phyloP scores from a whole-genome alignment of 2,329 filamentous ascomycete species.

The Macrophomina pseudophaseolina region DNA sequence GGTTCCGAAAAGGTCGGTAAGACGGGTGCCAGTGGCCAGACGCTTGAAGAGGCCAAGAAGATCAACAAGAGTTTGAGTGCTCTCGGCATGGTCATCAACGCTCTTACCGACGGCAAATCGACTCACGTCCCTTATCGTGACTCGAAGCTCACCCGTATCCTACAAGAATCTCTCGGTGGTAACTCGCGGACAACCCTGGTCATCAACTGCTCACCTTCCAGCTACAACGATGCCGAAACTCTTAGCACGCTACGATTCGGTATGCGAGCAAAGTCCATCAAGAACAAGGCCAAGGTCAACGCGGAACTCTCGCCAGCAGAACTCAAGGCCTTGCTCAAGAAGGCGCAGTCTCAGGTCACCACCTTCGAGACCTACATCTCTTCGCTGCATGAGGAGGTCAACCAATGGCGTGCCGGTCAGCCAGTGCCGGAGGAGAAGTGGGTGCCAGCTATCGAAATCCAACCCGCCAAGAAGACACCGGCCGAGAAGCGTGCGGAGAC shows the following conservation, averaged over 20 bases:
- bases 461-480: conserved; percentile 54
- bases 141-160: conserved; percentile 94
- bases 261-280: conserved; percentile 96
- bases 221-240: conserved; percentile 96
- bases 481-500: conserved; percentile 63
- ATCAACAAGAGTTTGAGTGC: conserved; percentile 99
- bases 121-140: conserved; percentile 96
- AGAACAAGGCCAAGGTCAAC: conserved; percentile 99
- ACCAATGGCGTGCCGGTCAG: conserved; percentile 86
- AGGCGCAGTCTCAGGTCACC: conserved; percentile 86
- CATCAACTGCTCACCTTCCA: conserved; percentile 98
- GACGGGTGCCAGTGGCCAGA: conserved; percentile 96
- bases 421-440: conserved; percentile 86
- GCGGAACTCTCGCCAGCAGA: conserved; percentile 95
- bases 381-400: conserved; percentile 82
- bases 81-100: conserved; percentile 98
- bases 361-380: conserved; percentile 88
- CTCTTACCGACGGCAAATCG: conserved; percentile 95
- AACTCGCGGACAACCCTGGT: conserved; percentile 98
- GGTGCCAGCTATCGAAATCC: conserved; percentile 70
- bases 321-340: conserved; percentile 90
- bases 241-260: conserved; percentile 91
- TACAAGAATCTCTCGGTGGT: conserved; percentile 96
- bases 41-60: conserved; percentile 97
- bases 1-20: conserved; percentile 99